These are phyloP conservation scores for Neurospora sp. DNA, from an alignment of 2,329 filamentous ascomycete genomes.

Conservation along the genomic window DNA sequence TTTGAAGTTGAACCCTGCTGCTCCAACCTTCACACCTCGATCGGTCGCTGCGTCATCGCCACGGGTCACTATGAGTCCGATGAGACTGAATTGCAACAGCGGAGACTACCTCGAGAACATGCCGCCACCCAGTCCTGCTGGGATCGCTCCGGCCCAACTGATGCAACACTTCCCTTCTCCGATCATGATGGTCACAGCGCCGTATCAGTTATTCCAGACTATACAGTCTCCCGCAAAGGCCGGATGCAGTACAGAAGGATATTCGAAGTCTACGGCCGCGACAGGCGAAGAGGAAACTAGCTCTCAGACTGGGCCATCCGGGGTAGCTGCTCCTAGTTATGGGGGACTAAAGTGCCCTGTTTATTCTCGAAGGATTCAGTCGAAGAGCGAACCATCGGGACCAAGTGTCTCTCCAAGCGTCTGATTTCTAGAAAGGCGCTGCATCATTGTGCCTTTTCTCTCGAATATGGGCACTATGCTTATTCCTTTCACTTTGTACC, in stretches of 20 bases:
- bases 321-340: not conserved
- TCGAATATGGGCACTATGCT: not conserved
- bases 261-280: not conserved
- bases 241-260: not conserved
- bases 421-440: not conserved
- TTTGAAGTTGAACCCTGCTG: constrained; percentile 45
- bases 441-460: not conserved
- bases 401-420: not conserved
- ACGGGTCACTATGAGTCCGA: constrained; percentile 11
- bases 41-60: constrained; percentile 13
- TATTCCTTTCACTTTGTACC: not conserved
- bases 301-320: not conserved
- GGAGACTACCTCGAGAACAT: constrained; percentile 8
- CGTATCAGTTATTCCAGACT: constrained; percentile 12
- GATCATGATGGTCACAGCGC: constrained; percentile 12
- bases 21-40: constrained; percentile 45
- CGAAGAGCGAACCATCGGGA: constrained; percentile 35
- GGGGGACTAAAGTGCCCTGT: constrained; percentile 16
- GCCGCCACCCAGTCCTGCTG: constrained; percentile 1
- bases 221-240: not conserved
- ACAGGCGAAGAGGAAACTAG: not conserved
- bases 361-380: constrained; percentile 37
- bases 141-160: constrained; percentile 1
- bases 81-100: constrained; percentile 12
- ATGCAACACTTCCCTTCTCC: constrained; percentile 15